Base-by-base conservation (phyloP, 2,329 filamentous ascomycete species). In the Apiospora hydei region DNA sequence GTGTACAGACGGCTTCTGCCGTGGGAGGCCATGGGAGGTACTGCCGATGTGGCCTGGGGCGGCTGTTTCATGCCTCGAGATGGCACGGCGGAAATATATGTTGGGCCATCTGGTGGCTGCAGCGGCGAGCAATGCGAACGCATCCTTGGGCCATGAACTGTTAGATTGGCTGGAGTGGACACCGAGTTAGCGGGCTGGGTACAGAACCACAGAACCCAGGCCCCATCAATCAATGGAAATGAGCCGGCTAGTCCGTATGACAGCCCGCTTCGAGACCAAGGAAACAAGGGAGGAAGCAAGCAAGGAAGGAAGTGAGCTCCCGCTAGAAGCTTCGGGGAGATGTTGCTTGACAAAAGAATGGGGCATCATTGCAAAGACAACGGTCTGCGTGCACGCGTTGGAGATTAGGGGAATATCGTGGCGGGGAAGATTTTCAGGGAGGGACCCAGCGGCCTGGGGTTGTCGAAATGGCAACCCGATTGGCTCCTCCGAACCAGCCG, bases 61-160 rank as follows among this genome's bases (percentile, higher is more conserved):
- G 53, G 26, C 46, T 64, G 67, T 72, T 66, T 57, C 67, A 57
- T 38, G 51, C 41, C 18, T 53, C 44, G 57, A 67, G 51, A 67
- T 44, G 5, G 46, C 24, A 53, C 68, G 70, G 41, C 18, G 26
- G 30, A 30, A 51, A 34, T 30, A 16, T 30, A 16, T 34, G 51
- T 18, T 57, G 26, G 51, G 26, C 26, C 51, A 57, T 57, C 30
- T 34, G 24, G 51, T 57, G 51, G 51, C 51, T 57, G 51, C 51
- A 3, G 51, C 26, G 14, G 10, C 24, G 11, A 16, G 14, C 14
- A 34, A 14, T 16, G 41, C 41, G 41, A 43, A 14, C 41, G 10
- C 13, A 43, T n/a, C 30, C 34, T 34, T 41, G 57, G 57, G n/a
- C 21, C 57, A 41, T 64, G 21, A 64, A 64, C 18, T 41, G 34